Conservation (phyloP, 768 basidiomycete species). For the Collybiopsis luxurians region DNA sequence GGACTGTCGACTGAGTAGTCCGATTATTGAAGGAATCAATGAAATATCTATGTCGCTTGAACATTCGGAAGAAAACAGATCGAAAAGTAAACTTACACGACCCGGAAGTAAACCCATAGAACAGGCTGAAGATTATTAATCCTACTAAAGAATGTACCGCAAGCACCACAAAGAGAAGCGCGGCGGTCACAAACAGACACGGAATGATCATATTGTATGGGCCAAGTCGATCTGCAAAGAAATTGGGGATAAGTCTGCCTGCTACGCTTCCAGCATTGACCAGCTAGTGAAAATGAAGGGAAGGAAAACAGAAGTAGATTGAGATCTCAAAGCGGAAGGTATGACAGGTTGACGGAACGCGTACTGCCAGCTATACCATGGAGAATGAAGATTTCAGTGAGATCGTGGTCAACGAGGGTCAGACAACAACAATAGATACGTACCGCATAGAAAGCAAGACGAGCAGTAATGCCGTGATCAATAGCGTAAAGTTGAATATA, state of each 20-base stretch:
- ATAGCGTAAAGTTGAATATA: conserved; percentile 53
- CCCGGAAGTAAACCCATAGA: conserved; percentile 56
- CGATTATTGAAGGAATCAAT: background rate
- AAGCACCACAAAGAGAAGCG: conserved; percentile 45
- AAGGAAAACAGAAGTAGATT: conserved; percentile 47
- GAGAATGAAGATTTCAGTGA: background rate
- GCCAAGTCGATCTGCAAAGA: conserved; percentile 49
- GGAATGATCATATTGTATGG: conserved; percentile 50
- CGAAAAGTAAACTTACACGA: conserved; percentile 36
- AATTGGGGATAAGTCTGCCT: conserved; percentile 56
- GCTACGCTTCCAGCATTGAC: conserved; percentile 15
- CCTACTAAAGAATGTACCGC: conserved; percentile 34
- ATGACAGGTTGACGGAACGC: too few relatives aligned
- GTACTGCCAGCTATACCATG: conserved; percentile 27
- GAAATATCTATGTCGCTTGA: background rate
- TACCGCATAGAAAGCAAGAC: conserved; percentile 49
- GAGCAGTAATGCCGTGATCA: conserved; percentile 36
- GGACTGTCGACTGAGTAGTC: background rate
- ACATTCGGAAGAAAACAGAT: background rate
- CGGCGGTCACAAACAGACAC: conserved; percentile 36
- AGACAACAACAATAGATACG: conserved; percentile 4
- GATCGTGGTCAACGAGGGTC: background rate
- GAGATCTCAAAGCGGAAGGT: too few relatives aligned
- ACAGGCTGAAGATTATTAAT: conserved; percentile 39
- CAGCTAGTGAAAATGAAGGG: conserved; percentile 32